Conservation (phyloP, 164 flowering plant species). For the Magnolia sinica region DNA sequence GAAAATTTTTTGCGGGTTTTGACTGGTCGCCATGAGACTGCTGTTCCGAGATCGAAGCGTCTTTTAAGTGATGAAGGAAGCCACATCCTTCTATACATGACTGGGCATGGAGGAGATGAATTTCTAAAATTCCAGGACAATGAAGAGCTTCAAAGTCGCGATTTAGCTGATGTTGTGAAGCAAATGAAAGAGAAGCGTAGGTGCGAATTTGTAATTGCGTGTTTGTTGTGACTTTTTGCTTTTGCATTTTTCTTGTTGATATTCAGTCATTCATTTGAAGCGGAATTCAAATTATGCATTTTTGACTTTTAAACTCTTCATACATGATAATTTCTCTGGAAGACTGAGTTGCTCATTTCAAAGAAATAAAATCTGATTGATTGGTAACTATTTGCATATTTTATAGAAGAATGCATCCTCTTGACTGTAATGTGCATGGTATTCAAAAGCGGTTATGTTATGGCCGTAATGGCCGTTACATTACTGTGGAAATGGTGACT, state of each 20-base stretch:
- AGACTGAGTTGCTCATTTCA: not conserved
- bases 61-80: slow-evolving; percentile 99
- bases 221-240: not conserved
- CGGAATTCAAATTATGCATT: not conserved
- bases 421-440: too few relatives aligned
- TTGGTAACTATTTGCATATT: not conserved
- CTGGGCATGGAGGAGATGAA: slow-evolving; percentile 99
- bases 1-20: slow-evolving; percentile 88
- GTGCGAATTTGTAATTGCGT: slow-evolving; percentile 29
- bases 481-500: too few relatives aligned
- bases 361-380: not conserved
- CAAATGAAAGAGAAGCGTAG: slow-evolving; percentile 98
- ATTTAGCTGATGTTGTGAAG: slow-evolving; percentile 97
- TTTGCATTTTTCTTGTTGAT: not conserved
- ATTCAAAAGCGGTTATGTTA: too few relatives aligned
- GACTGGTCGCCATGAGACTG: slow-evolving; percentile 89
- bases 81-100: slow-evolving; percentile 94
- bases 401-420: not conserved
- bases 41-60: slow-evolving; percentile 97
- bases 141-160: slow-evolving; percentile 99
- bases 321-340: not conserved
- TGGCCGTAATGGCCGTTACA: too few relatives aligned
- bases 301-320: not conserved
- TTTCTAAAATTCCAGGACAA: slow-evolving; percentile 95
- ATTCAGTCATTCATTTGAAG: slow-evolving; percentile 4